A percentile compares a stretch with the other conserved stretches of the same genome.
phyloP scores from a whole-genome alignment of 768 basidiomycete species.

The Hysterangium stoloniferum region DNA sequence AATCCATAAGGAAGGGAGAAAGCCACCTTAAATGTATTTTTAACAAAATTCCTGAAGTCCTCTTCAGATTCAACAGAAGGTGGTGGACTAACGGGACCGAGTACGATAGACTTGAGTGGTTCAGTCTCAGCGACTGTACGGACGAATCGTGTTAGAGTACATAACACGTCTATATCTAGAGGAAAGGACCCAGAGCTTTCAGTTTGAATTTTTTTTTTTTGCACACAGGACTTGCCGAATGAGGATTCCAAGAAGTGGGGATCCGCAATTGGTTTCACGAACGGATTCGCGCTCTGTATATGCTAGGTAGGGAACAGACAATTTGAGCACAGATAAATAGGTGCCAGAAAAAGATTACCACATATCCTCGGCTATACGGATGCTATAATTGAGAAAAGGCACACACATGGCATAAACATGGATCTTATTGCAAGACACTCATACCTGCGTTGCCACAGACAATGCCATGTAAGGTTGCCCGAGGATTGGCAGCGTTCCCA shows the following conservation, averaged over 20 bases:
- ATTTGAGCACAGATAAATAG: too few species aligned
- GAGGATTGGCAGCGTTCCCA: too few species aligned
- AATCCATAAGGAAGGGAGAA: constrained; percentile 21
- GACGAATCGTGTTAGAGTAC: neutral
- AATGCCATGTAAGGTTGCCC: neutral
- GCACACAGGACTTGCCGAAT: too few species aligned
- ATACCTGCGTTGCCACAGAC: neutral
- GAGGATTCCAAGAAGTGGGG: too few species aligned
- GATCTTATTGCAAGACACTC: neutral
- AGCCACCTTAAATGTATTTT: neutral
- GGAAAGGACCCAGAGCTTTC: too few species aligned
- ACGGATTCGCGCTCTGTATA: too few species aligned
- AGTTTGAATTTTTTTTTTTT: too few species aligned
- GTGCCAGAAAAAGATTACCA: too few species aligned
- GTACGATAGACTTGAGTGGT: neutral
- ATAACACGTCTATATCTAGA: too few species aligned
- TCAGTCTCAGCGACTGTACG: neutral
- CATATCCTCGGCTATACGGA: too few species aligned
- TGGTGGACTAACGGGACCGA: neutral
- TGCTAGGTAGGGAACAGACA: too few species aligned
- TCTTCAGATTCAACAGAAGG: neutral
- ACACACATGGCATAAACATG: neutral
- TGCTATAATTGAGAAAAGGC: neutral
- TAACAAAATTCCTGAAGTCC: neutral
- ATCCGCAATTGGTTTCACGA: too few species aligned